Conservation (phyloP, 352 stramenopile genomes). For the Phytophthora nicotianae region DNA sequence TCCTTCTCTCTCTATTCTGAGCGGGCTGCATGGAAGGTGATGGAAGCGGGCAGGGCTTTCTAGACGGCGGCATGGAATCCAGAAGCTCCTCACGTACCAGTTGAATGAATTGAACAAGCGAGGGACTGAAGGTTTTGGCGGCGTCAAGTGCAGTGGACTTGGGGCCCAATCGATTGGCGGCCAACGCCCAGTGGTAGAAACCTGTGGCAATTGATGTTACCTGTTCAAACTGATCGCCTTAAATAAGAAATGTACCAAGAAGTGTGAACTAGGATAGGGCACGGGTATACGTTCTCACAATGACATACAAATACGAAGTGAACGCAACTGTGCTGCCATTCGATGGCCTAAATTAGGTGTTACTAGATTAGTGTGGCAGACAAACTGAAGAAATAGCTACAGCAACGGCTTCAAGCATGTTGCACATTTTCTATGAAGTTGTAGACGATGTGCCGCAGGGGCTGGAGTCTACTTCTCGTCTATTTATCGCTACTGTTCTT, state of each 20-base stretch:
- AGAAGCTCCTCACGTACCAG: conserved; percentile 62
- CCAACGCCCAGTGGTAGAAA: conserved; percentile 43
- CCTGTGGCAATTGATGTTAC: conserved; percentile 36
- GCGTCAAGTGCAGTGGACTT: conserved; percentile 37
- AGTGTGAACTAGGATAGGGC: conserved; percentile 21
- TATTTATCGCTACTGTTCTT: conserved; percentile 37
- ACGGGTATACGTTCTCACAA: conserved; percentile 20
- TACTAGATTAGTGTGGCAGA: conserved; percentile 1
- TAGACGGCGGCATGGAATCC: conserved; percentile 5
- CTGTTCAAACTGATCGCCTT: conserved; percentile 18
- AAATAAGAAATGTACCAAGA: conserved; percentile 6
- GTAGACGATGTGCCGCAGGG: too few relatives aligned
- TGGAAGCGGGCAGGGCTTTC: neutral
- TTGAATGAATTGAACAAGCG: conserved; percentile 89
- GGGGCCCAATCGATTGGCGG: conserved; percentile 78
- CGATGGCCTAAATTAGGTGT: conserved; percentile 8
- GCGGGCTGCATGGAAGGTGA: conserved; percentile 3
- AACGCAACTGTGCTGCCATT: conserved; percentile 11
- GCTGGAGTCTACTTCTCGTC: conserved; percentile 1
- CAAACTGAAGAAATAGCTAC: conserved; percentile 14
- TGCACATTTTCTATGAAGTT: too few relatives aligned
- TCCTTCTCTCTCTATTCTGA: conserved; percentile 5
- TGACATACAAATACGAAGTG: conserved; percentile 37
- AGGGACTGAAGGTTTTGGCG: conserved; percentile 81
- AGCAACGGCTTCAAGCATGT: conserved; percentile 16